A percentile compares a stretch with the other conserved stretches of the same genome.
Evolutionary conservation across 106 monocot species (phyloP).

Genomic region (Acorus gramineus): DNA sequence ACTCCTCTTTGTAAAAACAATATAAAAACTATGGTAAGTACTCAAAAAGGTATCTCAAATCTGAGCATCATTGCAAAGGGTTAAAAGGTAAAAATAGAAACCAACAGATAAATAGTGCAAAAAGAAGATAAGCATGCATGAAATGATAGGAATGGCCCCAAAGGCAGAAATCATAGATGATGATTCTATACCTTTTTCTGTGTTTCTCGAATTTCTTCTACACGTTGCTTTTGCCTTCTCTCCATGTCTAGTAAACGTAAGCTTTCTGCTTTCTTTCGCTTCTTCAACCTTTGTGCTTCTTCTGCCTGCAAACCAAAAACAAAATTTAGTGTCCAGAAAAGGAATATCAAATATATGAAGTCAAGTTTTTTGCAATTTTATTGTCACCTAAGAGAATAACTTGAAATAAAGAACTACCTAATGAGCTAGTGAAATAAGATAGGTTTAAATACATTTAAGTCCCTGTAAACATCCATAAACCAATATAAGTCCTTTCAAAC

Average conservation of each 20-base stretch:
- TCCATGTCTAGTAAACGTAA: constrained; percentile 71
- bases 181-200: constrained; percentile 61
- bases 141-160: neutral
- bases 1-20: neutral
- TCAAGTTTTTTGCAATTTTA: no score
- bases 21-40: neutral
- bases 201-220: constrained; percentile 80
- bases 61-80: neutral
- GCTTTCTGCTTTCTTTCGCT: constrained; percentile 52
- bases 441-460: no score
- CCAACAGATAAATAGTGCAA: neutral
- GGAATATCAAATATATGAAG: no score
- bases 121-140: neutral
- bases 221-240: constrained; percentile 77
- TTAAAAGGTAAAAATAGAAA: neutral
- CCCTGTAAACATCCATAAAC: no score
- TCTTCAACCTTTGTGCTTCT: constrained; percentile 65
- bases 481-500: no score
- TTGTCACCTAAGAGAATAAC: no score
- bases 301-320: constrained; percentile 38
- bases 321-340: no score
- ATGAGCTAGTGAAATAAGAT: no score
- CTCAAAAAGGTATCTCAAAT: neutral
- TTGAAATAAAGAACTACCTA: no score
- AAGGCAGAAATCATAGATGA: no score